Conservation (phyloP, 2,329 filamentous ascomycete species). For the Hansfordia pulvinata region DNA sequence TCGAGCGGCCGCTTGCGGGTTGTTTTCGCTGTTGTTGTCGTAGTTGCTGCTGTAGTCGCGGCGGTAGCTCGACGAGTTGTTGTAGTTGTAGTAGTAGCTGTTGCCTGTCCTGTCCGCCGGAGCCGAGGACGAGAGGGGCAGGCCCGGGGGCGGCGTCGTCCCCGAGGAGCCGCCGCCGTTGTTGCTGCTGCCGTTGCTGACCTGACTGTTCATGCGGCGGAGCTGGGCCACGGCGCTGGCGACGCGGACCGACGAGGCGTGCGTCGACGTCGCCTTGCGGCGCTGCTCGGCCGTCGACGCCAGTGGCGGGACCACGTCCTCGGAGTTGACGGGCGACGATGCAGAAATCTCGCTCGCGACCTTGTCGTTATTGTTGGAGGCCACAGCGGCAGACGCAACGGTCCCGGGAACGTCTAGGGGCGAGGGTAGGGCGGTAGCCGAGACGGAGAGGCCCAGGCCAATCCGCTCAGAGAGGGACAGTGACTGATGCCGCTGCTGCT, state of each 20-base stretch:
- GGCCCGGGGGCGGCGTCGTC: conserved; percentile 11
- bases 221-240: conserved; percentile 35
- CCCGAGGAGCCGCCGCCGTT: conserved; percentile 23
- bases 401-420: too few species aligned
- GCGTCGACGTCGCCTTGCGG: too few species aligned
- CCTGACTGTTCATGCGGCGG: conserved; percentile 41
- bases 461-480: too few species aligned
- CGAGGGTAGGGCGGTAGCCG: too few species aligned
- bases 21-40: conserved; percentile 17
- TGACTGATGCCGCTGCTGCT: conserved; percentile 2
- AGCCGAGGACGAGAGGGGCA: conserved; percentile 8
- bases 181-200: conserved; percentile 29
- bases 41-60: conserved; percentile 2
- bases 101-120: conserved; percentile 3
- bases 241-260: conserved; percentile 15
- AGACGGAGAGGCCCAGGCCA: too few species aligned
- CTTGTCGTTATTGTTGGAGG: too few species aligned
- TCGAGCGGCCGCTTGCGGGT: conserved; percentile 24
- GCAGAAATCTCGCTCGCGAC: too few species aligned
- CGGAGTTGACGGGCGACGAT: too few species aligned
- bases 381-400: too few species aligned
- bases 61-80: conserved; percentile 16
- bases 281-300: conserved; percentile 28
- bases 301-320: too few species aligned
- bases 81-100: conserved; percentile 1